phyloP scores from a whole-genome alignment of 176 grass and related monocot species.

The Tillandsia leiboldiana region DNA sequence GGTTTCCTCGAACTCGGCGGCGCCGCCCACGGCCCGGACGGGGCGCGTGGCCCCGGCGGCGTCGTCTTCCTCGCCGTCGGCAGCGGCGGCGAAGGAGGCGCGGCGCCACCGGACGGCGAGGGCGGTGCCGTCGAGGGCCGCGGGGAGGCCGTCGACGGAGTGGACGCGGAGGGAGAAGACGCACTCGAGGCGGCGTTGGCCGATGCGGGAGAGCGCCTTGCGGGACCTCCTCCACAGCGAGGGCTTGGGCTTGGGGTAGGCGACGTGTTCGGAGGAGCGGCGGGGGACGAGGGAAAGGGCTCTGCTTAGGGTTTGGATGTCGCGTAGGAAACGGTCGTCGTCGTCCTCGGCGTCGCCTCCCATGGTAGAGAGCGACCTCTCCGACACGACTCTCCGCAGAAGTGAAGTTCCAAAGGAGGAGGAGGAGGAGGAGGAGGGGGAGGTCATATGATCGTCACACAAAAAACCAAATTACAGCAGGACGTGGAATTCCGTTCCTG shows the following conservation, averaged over 20 bases:
- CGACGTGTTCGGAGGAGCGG: not conserved
- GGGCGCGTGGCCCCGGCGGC: conserved; percentile 30
- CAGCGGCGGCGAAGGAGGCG: conserved; percentile 23
- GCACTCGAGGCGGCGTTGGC: conserved; percentile 74
- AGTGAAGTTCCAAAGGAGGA: not conserved
- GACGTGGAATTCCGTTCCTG: no score
- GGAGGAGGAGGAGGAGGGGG: not conserved
- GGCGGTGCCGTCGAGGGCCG: conserved; percentile 38
- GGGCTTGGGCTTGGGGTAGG: not conserved
- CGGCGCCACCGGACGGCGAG: conserved; percentile 60
- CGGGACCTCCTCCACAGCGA: conserved; percentile 48
- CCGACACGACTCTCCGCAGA: conserved; percentile 10
- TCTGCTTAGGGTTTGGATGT: conserved; percentile 80
- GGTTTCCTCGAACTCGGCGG: conserved; percentile 51
- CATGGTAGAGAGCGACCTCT: conserved; percentile 20
- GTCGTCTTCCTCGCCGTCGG: not conserved
- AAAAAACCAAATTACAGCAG: no score
- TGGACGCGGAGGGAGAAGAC: conserved; percentile 71
- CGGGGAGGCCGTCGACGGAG: conserved; percentile 67
- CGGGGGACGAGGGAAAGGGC: conserved; percentile 59
- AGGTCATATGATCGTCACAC: not conserved
- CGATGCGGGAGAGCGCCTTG: conserved; percentile 76
- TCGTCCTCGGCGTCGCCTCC: conserved; percentile 25
- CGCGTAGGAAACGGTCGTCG: conserved; percentile 56
- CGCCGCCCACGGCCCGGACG: conserved; percentile 34